Base-by-base conservation (phyloP, 352 stramenopile species). In the Phytophthora constricta region DNA sequence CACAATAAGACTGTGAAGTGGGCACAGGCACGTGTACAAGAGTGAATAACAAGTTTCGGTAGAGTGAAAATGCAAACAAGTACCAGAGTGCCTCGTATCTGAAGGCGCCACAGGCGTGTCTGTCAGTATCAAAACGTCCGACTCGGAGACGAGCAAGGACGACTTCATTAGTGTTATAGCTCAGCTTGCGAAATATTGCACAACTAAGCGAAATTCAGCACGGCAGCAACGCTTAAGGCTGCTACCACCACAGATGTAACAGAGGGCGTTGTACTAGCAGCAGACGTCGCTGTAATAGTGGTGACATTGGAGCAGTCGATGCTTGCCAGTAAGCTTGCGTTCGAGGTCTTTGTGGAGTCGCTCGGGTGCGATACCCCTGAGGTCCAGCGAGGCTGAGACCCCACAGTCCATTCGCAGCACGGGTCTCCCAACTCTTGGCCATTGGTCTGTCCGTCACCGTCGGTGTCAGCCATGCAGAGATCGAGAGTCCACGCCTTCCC, bases 381-480 rank as follows among this genome's bases (percentile, higher is more conserved):
- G 1, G 46, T 65, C 49, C 59, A 79, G 9, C 37, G 56, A 16
- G 58, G 31, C 14, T 41, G 43, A 8, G 68, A 33, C 0, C 41
- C 39, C 1, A 39, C 39, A 9, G 28, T 48, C 62, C 62, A 72
- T 26, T 62, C 62, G 49, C 82, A 91, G 51, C 74, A 73, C 8
- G 82, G 82, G 42, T 91, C 83, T n/a, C 82, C 83, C 0, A 91
- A 59, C 46, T 91, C 83, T 22, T 84, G 25, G 5, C 83, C 83
- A 37, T 91, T 91, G 14, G 74, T 85, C 19, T 76, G 60, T 5
- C 82, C 82, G 23, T 90, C 83, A 17, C 65, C 69, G n/a, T 80
- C 73, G 16, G 73, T 76, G 56, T 84, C 76, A 8, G 52, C 60
- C 34, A 69, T 27, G 23, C 76, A 84, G 23, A 84, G 60, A 5